Evolutionary conservation across 352 stramenopile genomes (phyloP), one percentile per base, ranked within the genome.

Genomic region (Blastocystis sp.): DNA sequence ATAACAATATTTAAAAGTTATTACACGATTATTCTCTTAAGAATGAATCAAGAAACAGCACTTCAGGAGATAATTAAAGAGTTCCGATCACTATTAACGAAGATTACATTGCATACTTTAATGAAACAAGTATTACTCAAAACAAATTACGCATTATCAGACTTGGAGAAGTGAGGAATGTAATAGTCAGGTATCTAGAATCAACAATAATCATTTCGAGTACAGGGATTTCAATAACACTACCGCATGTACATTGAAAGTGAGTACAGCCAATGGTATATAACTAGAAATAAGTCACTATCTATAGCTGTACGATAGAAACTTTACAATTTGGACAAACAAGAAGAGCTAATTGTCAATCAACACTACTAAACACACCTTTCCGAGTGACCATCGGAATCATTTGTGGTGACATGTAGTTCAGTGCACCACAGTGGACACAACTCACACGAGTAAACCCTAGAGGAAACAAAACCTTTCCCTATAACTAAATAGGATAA

Each of bases 191-290:
- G 73, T 37, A 84, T 84, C 73, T 84, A 84, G 22, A 19, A 9
- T 30, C 68, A 17, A 84, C 19, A 27, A 1, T 15, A 24, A 19
- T 15, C 9, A 30, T 27, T 22, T 4, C 44, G 22, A 11, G 19
- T 19, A 84, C 73, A 19, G 73, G 73, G 27, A 84, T 84, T 40
- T 84, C 48, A 30, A 84, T 24, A 15, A 84, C 73, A 66, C 42
- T 27, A 11, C 73, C 73, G 30, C 73, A 84, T n/a, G 27, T 53
- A 42, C 73, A 84, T n/a, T 84, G 48, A 40, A 84, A 84, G 56
- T 84, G 73, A 27, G 73, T 84, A 42, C 73, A 84, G 5, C 73
- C 73, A 42, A 84, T 84, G 15, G 73, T 84, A 44, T 84, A 84
- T 35, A 84, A 30, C 73, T 84, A 84, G 4, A 33, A 33, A n/a